A percentile compares a stretch with the other conserved stretches of the same genome.
These are phyloP conservation scores for Kurtzmaniella natalensis DNA, from an alignment of 1,139 yeast genomes.

Conservation along the genomic window DNA sequence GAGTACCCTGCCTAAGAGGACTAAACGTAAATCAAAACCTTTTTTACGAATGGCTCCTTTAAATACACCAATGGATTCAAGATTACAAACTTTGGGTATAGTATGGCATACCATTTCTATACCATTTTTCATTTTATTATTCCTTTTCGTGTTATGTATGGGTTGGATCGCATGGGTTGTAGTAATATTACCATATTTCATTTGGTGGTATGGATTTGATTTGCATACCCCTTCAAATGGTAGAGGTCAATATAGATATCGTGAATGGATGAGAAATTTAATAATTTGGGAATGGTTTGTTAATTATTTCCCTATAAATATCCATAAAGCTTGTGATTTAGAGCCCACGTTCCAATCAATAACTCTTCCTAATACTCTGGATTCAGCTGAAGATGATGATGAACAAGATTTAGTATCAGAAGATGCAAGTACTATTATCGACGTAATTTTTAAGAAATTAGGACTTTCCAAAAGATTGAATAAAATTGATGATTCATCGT, in stretches of 20 bases:
- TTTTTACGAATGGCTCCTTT: slow-evolving; percentile 45
- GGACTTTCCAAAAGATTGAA: slow-evolving; percentile 40
- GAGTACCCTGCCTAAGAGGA: not conserved
- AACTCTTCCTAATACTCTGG: slow-evolving; percentile 17
- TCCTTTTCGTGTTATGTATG: slow-evolving; percentile 53
- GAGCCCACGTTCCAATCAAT: slow-evolving; percentile 65
- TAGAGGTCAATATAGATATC: slow-evolving; percentile 52
- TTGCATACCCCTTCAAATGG: slow-evolving; percentile 75
- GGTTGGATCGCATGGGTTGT: slow-evolving; percentile 72
- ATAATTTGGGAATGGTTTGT: slow-evolving; percentile 72
- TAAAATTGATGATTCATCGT: slow-evolving; percentile 16
- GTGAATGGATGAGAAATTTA: slow-evolving; percentile 54
- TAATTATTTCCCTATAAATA: slow-evolving; percentile 71
- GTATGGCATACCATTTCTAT: slow-evolving; percentile 76
- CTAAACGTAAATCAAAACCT: not conserved
- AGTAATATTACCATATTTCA: slow-evolving; percentile 46
- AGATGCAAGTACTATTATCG: slow-evolving; percentile 33
- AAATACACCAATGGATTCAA: slow-evolving; percentile 49
- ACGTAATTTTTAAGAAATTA: slow-evolving; percentile 30
- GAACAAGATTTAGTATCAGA: slow-evolving; percentile 44
- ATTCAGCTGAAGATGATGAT: slow-evolving; percentile 24
- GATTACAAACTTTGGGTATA: slow-evolving; percentile 69
- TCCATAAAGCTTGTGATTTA: slow-evolving; percentile 69
- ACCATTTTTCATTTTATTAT: slow-evolving; percentile 51
- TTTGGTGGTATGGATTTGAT: slow-evolving; percentile 56